phyloP scores from a whole-genome alignment of 768 basidiomycete genomes.

The Termitomyces sp. region DNA sequence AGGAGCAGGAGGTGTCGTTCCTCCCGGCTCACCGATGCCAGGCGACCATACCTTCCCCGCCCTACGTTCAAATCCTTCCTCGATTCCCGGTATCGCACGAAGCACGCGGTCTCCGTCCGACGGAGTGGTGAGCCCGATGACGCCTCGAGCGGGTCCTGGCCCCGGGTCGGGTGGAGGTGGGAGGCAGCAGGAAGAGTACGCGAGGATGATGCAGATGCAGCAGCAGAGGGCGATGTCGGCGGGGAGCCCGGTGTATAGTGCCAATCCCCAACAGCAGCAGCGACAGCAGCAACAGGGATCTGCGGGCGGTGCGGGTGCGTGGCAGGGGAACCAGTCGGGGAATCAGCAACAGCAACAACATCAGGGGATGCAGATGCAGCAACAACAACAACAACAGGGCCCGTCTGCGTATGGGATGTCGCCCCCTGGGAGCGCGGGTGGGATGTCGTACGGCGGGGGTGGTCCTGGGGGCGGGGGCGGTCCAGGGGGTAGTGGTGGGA shows the following conservation, averaged over 20 bases:
- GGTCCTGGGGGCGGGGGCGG: constrained; percentile 4
- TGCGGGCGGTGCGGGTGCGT: constrained; percentile 6
- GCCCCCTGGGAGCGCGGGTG: constrained; percentile 37
- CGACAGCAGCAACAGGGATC: constrained; percentile 6
- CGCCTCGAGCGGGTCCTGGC: constrained; percentile 11
- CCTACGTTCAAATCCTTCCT: constrained; percentile 48
- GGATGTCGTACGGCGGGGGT: constrained; percentile 13
- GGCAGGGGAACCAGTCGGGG: constrained; percentile 27
- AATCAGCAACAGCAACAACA: constrained; percentile 24
- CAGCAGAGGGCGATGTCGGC: constrained; percentile 35
- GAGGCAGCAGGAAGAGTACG: constrained; percentile 49
- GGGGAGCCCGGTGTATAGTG: constrained; percentile 35
- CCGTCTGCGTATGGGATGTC: constrained; percentile 37
- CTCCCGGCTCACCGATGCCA: constrained; percentile 45
- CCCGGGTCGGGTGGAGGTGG: constrained; percentile 17
- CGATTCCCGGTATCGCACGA: constrained; percentile 74
- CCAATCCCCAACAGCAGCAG: constrained; percentile 23
- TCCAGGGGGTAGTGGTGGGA: constrained; percentile 13
- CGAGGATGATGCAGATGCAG: constrained; percentile 51
- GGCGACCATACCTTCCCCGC: constrained; percentile 42
- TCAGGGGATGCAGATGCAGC: constrained; percentile 27
- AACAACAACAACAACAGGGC: constrained; percentile 23
- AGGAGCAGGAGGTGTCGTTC: constrained; percentile 39
- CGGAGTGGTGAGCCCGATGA: constrained; percentile 49
- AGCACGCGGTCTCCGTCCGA: constrained; percentile 78